phyloP scores from a whole-genome alignment of 371 early-diverging fungal species.

The Nematocida minor region DNA sequence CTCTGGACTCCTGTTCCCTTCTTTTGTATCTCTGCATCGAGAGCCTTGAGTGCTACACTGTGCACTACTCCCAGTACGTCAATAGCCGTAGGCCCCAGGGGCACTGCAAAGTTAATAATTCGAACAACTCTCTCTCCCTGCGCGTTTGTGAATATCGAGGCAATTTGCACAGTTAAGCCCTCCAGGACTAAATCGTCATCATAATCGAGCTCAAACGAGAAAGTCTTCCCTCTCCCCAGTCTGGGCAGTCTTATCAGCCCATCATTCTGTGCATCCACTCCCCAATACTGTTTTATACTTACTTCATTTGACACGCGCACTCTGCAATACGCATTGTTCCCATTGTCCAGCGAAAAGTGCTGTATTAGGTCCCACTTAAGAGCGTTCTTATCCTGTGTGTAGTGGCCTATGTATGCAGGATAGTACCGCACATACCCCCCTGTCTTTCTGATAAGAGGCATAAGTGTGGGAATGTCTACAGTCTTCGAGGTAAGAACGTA shows the following conservation, averaged over 20 bases:
- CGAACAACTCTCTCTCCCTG: conserved; percentile 82
- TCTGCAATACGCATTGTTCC: conserved; percentile 87
- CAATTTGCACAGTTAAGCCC: conserved; percentile 85
- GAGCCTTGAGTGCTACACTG: conserved; percentile 51
- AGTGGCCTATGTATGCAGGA: conserved; percentile 79
- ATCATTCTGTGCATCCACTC: conserved; percentile 65
- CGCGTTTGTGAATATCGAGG: conserved; percentile 75
- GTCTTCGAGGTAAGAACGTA: conserved; percentile 78
- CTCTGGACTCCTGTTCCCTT: conserved; percentile 51
- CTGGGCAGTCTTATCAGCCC: conserved; percentile 83
- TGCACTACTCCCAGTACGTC: conserved; percentile 54
- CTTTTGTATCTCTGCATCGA: conserved; percentile 51
- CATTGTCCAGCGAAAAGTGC: conserved; percentile 74
- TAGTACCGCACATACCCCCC: conserved; percentile 88
- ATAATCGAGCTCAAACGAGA: conserved; percentile 77
- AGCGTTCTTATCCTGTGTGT: conserved; percentile 76
- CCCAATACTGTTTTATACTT: conserved; percentile 55
- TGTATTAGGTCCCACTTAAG: conserved; percentile 77
- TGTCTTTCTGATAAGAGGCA: conserved; percentile 72
- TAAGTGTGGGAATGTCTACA: conserved; percentile 81
- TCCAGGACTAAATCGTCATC: conserved; percentile 74
- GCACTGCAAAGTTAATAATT: conserved; percentile 78
- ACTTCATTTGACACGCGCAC: conserved; percentile 78
- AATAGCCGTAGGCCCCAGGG: conserved; percentile 12
- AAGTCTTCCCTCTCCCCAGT: conserved; percentile 68